phyloP scores from a whole-genome alignment of 805 yeast genomes.

The Yarrowia sp. region DNA sequence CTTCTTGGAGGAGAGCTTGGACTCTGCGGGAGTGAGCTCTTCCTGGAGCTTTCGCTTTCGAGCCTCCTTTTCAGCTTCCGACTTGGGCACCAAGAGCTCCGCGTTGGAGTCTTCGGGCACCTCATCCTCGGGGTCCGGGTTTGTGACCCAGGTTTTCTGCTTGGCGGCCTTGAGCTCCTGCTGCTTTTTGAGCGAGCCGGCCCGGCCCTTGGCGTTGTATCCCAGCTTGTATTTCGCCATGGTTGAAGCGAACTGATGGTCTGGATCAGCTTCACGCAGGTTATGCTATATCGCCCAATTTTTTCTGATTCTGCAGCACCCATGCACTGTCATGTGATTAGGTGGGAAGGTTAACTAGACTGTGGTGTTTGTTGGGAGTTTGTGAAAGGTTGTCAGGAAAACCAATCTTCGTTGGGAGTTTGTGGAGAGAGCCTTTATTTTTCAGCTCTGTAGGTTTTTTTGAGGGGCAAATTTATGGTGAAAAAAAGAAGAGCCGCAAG shows the following conservation, averaged over 20 bases:
- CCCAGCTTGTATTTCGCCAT: constrained; percentile 87
- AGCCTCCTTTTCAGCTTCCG: constrained; percentile 65
- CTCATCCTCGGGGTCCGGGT: constrained; percentile 39
- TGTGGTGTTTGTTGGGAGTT: neutral
- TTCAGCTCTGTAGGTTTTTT: neutral
- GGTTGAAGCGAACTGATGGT: neutral
- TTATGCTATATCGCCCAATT: constrained; percentile 24
- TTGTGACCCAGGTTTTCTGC: constrained; percentile 36
- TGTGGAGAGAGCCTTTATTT: too few species aligned
- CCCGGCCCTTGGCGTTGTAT: constrained; percentile 83
- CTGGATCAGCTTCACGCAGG: constrained; percentile 9
- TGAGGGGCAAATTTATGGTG: constrained; percentile 6
- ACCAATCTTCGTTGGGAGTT: too few species aligned
- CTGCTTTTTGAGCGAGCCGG: constrained; percentile 83
- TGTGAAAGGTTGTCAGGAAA: too few species aligned
- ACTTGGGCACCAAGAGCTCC: constrained; percentile 66
- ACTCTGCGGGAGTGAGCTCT: constrained; percentile 62
- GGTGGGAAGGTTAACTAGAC: too few species aligned
- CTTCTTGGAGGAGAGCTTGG: constrained; percentile 73
- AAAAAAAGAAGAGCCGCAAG: neutral
- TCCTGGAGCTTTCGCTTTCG: constrained; percentile 71
- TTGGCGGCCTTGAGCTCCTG: constrained; percentile 65
- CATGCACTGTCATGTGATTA: constrained; percentile 19
- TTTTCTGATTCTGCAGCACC: constrained; percentile 3
- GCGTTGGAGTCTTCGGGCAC: constrained; percentile 58